Conservation (phyloP, 2,329 filamentous ascomycete genomes). For the Coniella vitis region DNA sequence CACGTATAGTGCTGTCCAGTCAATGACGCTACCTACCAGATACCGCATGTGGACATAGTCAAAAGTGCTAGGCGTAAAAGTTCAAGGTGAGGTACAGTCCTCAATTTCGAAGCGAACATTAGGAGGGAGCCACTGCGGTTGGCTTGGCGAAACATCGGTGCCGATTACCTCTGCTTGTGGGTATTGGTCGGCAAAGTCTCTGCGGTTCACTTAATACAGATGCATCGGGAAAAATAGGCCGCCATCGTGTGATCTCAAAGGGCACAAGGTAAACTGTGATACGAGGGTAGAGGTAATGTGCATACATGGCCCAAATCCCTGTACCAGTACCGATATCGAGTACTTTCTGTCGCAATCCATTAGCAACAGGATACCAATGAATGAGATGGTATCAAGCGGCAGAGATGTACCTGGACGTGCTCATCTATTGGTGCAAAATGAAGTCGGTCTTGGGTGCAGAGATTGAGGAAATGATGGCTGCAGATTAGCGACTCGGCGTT, state of each 20-base stretch:
- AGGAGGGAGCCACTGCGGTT: conserved; percentile 47
- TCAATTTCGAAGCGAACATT: conserved; percentile 53
- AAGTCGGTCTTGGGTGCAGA: conserved; percentile 21
- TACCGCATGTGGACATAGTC: conserved; percentile 54
- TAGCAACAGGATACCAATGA: background rate
- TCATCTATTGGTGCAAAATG: conserved; percentile 21
- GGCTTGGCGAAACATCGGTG: conserved; percentile 52
- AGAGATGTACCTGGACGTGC: conserved; percentile 11
- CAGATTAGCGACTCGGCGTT: background rate
- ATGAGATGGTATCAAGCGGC: too few relatives aligned
- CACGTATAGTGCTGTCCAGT: conserved; percentile 43
- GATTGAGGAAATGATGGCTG: conserved; percentile 22
- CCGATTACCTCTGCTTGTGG: conserved; percentile 41
- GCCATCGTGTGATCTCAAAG: too few relatives aligned
- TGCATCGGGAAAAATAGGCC: background rate
- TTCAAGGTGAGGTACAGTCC: conserved; percentile 48
- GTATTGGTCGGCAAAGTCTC: conserved; percentile 40
- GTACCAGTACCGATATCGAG: conserved; percentile 50
- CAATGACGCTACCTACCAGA: conserved; percentile 44
- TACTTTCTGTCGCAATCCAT: conserved; percentile 21
- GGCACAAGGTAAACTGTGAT: background rate
- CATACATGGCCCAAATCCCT: conserved; percentile 40
- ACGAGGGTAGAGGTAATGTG: background rate
- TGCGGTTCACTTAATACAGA: conserved; percentile 20
- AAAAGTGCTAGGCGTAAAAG: conserved; percentile 36